A percentile compares a stretch with the other conserved stretches of the same genome.
Conservation (phyloP, 257 asterid genomes). For the Penstemon davidsonii region DNA sequence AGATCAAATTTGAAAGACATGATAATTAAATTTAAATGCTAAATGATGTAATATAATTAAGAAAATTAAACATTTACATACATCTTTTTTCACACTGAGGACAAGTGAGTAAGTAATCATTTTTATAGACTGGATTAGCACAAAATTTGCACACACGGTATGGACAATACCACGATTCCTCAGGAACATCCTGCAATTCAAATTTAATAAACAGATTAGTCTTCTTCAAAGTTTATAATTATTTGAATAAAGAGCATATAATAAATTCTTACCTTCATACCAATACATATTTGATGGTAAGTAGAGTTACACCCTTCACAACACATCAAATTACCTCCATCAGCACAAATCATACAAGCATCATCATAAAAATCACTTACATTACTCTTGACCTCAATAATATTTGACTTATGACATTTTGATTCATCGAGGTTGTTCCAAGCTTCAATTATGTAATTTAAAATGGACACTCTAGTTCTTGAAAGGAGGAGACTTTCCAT, state of each 20-base stretch:
- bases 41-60: not conserved
- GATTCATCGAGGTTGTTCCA: conserved; percentile 42
- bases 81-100: conserved; percentile 56
- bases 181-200: conserved; percentile 24
- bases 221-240: not conserved
- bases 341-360: conserved; percentile 60
- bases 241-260: not conserved
- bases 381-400: conserved; percentile 23
- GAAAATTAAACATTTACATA: conserved; percentile 14
- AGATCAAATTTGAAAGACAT: too few species aligned
- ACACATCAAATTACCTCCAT: conserved; percentile 58
- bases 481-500: conserved; percentile 30
- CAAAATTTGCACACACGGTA: conserved; percentile 35
- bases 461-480: conserved; percentile 19
- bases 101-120: conserved; percentile 31
- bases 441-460: conserved; percentile 38
- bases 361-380: conserved; percentile 41
- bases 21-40: not conserved
- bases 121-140: not conserved
- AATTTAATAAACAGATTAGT: not conserved
- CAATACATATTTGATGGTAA: conserved; percentile 49
- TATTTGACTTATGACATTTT: conserved; percentile 19
- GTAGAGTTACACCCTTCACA: conserved; percentile 59
- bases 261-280: conserved; percentile 27
- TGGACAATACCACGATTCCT: conserved; percentile 32